Base-by-base conservation (phyloP, 2,329 filamentous ascomycete genomes). In the Aciculosporium take region DNA sequence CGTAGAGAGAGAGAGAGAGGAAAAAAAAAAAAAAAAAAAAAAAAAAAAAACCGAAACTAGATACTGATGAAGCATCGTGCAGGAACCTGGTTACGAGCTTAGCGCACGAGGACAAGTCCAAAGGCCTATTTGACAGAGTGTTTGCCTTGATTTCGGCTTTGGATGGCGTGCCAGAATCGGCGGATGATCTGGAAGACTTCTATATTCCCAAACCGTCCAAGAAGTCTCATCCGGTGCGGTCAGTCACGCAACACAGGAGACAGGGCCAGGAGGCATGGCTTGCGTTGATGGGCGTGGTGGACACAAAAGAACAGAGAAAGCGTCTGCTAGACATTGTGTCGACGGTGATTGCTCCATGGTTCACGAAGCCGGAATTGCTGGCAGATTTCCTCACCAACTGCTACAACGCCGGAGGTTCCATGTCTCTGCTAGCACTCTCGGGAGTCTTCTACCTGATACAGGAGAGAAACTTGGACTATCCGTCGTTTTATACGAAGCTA, bases 321-420 rank as follows among this genome's bases (percentile, higher is more conserved):
- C 67, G 69, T 37, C 71, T 94, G 2, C 69, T 98, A 37, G 72
- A 76, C 45, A 72, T 82, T 46, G 81, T 93, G 63, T 79, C 84
- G 2, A 74, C 75, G 32, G 78, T 78, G 27, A 85, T 95, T 51
- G 82, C 84, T 20, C 88, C 89, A 1, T 94, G 86, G 84, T 94
- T 96, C 61, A 73, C 70, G 37, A 84, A 86, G 46, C 82, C 87
- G 1, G 89, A 96, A 55, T 71, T 94, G 31, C 72, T 98, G 27
- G 87, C 94, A 71, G 91, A 98, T 64, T 98, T 96, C 60, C 66
- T 98, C 42, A 94, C 87, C n/a, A 85, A 91, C 62, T 93, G 81
- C 24, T 96, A 94, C 65, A 74, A 95, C 53, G 67, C 79, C 7
- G 87, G 89, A 39, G 91, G 91, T 34, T 82, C 86, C 12, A 86